Conservation (phyloP, 2,329 filamentous ascomycete genomes). For the Neocatenulostroma microsporum region DNA sequence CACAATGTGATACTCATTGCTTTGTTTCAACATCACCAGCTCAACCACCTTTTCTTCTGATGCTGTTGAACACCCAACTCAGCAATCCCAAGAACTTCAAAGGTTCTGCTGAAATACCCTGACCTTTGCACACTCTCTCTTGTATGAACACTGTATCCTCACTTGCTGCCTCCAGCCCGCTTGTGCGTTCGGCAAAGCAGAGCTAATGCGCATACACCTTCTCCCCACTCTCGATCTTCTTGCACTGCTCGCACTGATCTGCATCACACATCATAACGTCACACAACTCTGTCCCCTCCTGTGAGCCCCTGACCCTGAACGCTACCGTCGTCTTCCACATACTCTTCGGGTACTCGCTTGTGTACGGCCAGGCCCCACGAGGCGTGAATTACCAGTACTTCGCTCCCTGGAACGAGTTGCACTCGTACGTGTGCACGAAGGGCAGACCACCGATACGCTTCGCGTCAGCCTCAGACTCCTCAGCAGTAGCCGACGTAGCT, state of each 20-base stretch:
- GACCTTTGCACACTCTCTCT: too few species aligned
- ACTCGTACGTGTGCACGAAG: not conserved
- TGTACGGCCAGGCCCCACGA: not conserved
- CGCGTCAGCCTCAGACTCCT: not conserved
- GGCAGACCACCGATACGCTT: not conserved
- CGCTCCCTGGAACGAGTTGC: too few species aligned
- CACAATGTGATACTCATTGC: too few species aligned
- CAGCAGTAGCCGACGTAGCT: not conserved
- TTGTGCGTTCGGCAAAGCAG: too few species aligned
- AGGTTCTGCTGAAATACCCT: too few species aligned
- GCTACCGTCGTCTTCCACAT: not conserved
- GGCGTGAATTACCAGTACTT: not conserved
- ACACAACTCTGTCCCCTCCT: not conserved
- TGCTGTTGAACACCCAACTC: too few species aligned
- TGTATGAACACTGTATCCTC: too few species aligned
- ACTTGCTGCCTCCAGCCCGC: too few species aligned
- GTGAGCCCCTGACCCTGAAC: not conserved
- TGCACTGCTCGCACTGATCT: not conserved
- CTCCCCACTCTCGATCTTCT: not conserved
- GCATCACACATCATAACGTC: constrained; percentile 1
- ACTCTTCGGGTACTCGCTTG: not conserved
- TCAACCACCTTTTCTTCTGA: too few species aligned
- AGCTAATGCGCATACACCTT: too few species aligned
- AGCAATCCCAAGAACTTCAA: too few species aligned
- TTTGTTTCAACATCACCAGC: too few species aligned